Base-by-base conservation (phyloP, 345 rosid genomes). In the Murraya paniculata region DNA sequence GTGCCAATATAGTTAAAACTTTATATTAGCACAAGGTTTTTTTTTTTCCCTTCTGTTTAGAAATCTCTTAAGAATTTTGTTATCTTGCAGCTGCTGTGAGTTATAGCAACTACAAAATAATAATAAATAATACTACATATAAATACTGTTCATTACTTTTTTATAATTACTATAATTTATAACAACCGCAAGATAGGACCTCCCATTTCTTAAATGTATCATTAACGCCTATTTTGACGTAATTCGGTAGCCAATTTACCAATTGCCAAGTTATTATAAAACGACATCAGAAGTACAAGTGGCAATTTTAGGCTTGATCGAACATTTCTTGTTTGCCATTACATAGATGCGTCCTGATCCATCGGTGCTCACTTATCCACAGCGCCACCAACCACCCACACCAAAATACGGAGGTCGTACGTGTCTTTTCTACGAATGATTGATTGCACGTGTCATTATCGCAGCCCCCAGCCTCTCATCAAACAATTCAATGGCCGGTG, bases 361-460 rank as follows among this genome's bases (percentile, higher is more conserved):
- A 6, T 31, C 21, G 18, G 50, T 13, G 4, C 6, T 2, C 33
- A 24, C 14, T 58, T 59, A 67, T 74, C 62, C 41, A 60, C 70
- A 60, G 53, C 68, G 74, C 60, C 39, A 73, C 74, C 28, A 65
- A 56, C 53, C 53, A n/a, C 59, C 35, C 24, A 59, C 2, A 18
- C 16, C 56, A 24, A 64, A 24, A 64, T 71, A 72, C 60, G 36
- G 59, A n/a, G 3, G 48, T 39, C 48, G 27, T 58, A 67, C 31
- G 3, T 65, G 75, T 45, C 36, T 24, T 70, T 58, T 60, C 28
- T 0, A 33, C 35, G 57, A 45, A 72, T 41, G 69, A 81, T 76
- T 71, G 64, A 72, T 57, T 72, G 64, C 69, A 76, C 64, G 57
- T 76, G 80, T 81, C 50, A 19, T 7, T 30, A 38, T 18, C 67